Base-by-base conservation (phyloP, 1,139 yeast genomes). In the Yamadazyma triangularis region DNA sequence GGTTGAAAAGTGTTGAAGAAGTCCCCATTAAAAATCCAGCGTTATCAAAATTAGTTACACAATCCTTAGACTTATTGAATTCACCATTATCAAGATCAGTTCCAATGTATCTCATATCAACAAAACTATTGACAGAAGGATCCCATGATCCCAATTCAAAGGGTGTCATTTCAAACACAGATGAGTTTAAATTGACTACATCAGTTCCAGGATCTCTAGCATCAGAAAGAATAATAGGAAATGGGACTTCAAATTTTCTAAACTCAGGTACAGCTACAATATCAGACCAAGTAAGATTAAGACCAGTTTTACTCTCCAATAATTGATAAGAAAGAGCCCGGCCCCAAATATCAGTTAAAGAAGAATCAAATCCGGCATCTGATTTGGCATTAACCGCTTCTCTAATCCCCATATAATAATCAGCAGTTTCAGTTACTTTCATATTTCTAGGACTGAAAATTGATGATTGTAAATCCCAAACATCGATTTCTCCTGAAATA, bases 131-230 rank as follows among this genome's bases (percentile, higher is more conserved):
- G 22, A 66, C 45, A 4, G 64, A 49, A 2, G 68, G 66, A 40
- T 67, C 74, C 71, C 72, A 68, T 2, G 69, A 59, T 0, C 74
- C 74, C 29, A 67, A 45, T 38, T 68, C 74, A 34, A 42, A 64
- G 1, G 74, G 71, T 27, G 47, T 53, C 16, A 65, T 45, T 38
- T 68, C 73, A 38, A 62, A 60, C 2, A 68, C 56, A 1, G 72
- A 64, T 4, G 70, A 60, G 41, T 67, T 66, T 26, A 49, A 53
- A 36, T 60, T 54, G 16, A 64, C 50, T 28, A 62, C 53, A 9
- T 32, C 33, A 2, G 65, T 49, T 2, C 55, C 58, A 4, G 70
- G 70, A 7, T 57, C 52, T 39, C 73, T 49, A 1, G 70, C 71
- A 35, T 64, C 50, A 2, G 72, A 58, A 13, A 66, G 45, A 4